phyloP scores from a whole-genome alignment of 352 stramenopile species.

The Phytophthora rubi region DNA sequence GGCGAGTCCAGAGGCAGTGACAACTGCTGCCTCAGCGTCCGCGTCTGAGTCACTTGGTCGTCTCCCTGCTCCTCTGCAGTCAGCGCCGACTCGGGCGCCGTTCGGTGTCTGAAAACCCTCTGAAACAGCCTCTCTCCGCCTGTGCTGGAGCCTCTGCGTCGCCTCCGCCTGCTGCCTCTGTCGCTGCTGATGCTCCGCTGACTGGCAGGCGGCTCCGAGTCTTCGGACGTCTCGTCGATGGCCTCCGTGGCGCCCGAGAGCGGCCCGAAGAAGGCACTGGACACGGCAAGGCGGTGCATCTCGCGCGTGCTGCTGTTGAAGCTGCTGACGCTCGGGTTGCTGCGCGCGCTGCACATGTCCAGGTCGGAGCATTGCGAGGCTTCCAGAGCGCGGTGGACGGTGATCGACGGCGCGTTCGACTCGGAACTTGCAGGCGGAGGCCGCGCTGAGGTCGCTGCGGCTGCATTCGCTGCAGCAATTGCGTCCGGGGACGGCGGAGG shows the following conservation, averaged over 20 bases:
- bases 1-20: conserved; percentile 30
- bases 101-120: conserved; percentile 30
- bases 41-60: conserved; percentile 1
- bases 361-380: conserved; percentile 20
- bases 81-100: conserved; percentile 33
- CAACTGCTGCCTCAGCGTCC: conserved; percentile 26
- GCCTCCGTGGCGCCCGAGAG: conserved; percentile 37
- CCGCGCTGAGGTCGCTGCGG: conserved; percentile 18
- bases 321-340: conserved; percentile 61
- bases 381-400: conserved; percentile 9
- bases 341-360: conserved; percentile 43
- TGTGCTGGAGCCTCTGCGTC: conserved; percentile 9
- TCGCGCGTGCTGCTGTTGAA: conserved; percentile 56
- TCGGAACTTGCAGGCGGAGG: conserved; percentile 10
- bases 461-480: conserved; percentile 37
- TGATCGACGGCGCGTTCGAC: conserved; percentile 5
- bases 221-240: conserved; percentile 35
- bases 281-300: conserved; percentile 40
- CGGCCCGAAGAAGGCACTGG: conserved; percentile 49
- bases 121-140: conserved; percentile 13
- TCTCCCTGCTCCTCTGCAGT: conserved; percentile 2
- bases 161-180: conserved; percentile 7
- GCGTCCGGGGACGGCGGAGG: conserved; percentile 28
- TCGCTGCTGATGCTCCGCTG: conserved; percentile 26
- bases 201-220: conserved; percentile 9